phyloP scores from a whole-genome alignment of 768 basidiomycete species.

The Vishniacozyma victoriae region DNA sequence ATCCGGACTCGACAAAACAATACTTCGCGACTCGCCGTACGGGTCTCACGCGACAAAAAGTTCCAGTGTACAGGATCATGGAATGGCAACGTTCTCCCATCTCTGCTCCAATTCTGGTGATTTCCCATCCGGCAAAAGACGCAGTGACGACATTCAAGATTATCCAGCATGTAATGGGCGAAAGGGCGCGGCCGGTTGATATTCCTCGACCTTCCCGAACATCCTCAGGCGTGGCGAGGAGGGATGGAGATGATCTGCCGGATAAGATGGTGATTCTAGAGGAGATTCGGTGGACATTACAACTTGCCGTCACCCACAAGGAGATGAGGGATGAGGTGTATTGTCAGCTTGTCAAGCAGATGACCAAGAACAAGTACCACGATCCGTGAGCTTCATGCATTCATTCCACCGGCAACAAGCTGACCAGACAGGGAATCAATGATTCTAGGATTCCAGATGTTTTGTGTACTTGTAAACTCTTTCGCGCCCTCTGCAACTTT shows the following conservation, averaged over 20 bases:
- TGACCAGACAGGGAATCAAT: constrained; percentile 60
- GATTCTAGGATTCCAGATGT: constrained; percentile 87
- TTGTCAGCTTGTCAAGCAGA: constrained; percentile 86
- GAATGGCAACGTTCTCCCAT: constrained; percentile 81
- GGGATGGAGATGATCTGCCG: constrained; percentile 5
- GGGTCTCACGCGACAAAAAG: constrained; percentile 62
- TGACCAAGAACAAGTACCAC: constrained; percentile 66
- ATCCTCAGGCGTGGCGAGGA: too few species aligned
- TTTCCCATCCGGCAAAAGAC: constrained; percentile 59
- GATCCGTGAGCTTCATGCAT: neutral
- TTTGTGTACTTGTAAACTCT: constrained; percentile 82
- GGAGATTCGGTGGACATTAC: constrained; percentile 79
- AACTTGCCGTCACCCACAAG: constrained; percentile 69
- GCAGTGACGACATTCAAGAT: constrained; percentile 81
- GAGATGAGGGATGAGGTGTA: constrained; percentile 91
- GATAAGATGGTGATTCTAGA: constrained; percentile 53
- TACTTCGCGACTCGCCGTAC: constrained; percentile 88
- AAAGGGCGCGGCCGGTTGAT: constrained; percentile 58
- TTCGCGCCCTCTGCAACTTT: constrained; percentile 93
- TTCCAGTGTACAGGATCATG: constrained; percentile 83
- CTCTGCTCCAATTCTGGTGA: constrained; percentile 64
- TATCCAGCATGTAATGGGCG: constrained; percentile 89
- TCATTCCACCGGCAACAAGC: neutral
- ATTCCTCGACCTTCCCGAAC: neutral
- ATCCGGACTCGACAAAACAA: constrained; percentile 74